Percentiles rank a stretch among this genome's conserved stretches.
Evolutionary conservation across 2,329 filamentous ascomycete species (phyloP).

Genomic region (Microcera coccophila): DNA sequence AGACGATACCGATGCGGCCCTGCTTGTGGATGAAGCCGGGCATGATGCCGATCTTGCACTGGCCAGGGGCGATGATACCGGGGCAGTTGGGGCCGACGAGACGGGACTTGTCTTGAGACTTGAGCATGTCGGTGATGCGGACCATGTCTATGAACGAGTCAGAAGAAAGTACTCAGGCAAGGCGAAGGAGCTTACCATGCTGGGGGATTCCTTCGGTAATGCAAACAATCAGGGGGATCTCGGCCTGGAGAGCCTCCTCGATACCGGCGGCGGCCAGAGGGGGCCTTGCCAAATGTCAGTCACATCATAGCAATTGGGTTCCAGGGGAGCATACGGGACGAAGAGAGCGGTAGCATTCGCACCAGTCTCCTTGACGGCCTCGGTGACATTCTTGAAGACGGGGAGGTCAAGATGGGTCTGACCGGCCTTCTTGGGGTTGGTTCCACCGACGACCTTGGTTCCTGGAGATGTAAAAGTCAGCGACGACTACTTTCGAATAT

Average conservation of each 20-base stretch:
- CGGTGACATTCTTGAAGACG: constrained; percentile 84
- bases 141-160: constrained; percentile 73
- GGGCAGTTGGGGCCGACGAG: constrained; percentile 98
- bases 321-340: constrained; percentile 65
- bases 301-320: constrained; percentile 7
- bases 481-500: not conserved
- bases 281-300: constrained; percentile 54
- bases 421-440: constrained; percentile 98
- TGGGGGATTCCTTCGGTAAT: constrained; percentile 98
- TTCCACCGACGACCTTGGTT: constrained; percentile 96
- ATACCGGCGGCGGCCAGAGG: constrained; percentile 91
- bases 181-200: constrained; percentile 65
- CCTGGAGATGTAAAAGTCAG: constrained; percentile 47
- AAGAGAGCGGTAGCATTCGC: constrained; percentile 93
- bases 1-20: constrained; percentile 97
- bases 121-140: constrained; percentile 95
- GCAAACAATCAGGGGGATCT: constrained; percentile 92
- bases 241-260: constrained; percentile 89
- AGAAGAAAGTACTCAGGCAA: constrained; percentile 7
- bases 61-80: constrained; percentile 88
- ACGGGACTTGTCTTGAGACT: constrained; percentile 94
- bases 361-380: constrained; percentile 85
- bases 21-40: constrained; percentile 99
- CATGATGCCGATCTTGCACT: constrained; percentile 99
- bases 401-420: constrained; percentile 83